Base-by-base conservation (phyloP, 2,329 filamentous ascomycete genomes). In the Colletotrichum horii region DNA sequence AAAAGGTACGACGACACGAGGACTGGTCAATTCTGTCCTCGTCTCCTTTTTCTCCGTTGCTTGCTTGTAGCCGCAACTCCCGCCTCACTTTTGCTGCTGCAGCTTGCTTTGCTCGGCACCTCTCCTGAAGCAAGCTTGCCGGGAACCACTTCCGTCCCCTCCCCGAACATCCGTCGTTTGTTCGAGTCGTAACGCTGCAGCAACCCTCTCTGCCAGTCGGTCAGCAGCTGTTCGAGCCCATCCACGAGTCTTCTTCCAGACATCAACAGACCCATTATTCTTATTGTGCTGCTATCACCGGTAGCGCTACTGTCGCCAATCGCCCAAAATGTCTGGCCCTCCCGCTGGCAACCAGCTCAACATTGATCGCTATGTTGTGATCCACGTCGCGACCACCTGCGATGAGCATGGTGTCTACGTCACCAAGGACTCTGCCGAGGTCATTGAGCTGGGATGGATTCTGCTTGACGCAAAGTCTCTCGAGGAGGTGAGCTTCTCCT, bases 351-450 rank as follows among this genome's bases (percentile, higher is more conserved):
- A 88, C 66, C 91, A 92, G 80, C 90, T 93, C 80, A 94, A 94
- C 87, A 92, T 98, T 87, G 97, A 99, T 88, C 95, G 96, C 85
- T 99, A 98, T 87, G 94, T 98, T 79, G 95, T 99, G 83, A 98
- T 98, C 85, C 97, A 99, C 87, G 96, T 98, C 83, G 97, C 97
- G 78, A 99, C 97, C 43, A 99, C 97, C 80, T 99, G 97, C 87
- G 97, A 99, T 86, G 97, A 99, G 86, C 97, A 99, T 87, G 97
- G 97, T 78, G 97, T 99, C 79, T 99, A 99, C 86, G 97, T 99
- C 75, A 99, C 97, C 76, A 98, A 98, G 88, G 97, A 99, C 87
- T 98, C 97, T 75, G 97, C 97, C 77, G 97, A 99, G 89, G 97
- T 99, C 79, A 99, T 99, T 86, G 97, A 99, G 91, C 91, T 99